phyloP scores from a whole-genome alignment of 2,329 filamentous ascomycete species.

The Phoma herbarum region DNA sequence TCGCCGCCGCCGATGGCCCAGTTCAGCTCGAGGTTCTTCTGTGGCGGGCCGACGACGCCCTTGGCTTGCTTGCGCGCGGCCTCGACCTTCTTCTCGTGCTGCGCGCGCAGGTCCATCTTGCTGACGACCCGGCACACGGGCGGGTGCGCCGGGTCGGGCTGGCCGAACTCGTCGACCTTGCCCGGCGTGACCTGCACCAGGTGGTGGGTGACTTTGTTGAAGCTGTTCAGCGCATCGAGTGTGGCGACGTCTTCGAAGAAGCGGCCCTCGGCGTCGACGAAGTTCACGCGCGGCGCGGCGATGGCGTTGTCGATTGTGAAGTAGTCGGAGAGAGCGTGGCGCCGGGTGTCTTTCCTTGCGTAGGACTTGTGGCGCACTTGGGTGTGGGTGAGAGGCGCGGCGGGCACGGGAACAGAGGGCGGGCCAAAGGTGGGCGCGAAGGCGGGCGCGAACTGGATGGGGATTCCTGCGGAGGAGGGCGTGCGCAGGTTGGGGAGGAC shows the following conservation, averaged over 20 bases:
- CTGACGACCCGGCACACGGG: constrained; percentile 77
- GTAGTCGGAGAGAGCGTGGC: constrained; percentile 50
- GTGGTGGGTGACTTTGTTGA: constrained; percentile 61
- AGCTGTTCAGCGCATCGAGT: constrained; percentile 51
- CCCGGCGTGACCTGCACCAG: constrained; percentile 59
- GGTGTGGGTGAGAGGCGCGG: constrained; percentile 18
- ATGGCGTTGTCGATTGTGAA: constrained; percentile 61
- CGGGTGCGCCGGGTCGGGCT: constrained; percentile 52
- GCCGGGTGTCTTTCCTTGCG: constrained; percentile 42
- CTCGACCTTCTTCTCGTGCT: constrained; percentile 58
- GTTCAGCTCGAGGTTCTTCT: constrained; percentile 86
- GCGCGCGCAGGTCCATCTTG: constrained; percentile 60
- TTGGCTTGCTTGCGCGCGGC: constrained; percentile 54
- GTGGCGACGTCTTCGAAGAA: constrained; percentile 48
- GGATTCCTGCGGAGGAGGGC: constrained; percentile 24
- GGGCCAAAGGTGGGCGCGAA: constrained; percentile 24
- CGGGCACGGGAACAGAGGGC: constrained; percentile 14
- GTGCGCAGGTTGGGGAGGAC: constrained; percentile 42
- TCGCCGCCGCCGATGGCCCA: constrained; percentile 86
- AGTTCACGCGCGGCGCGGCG: constrained; percentile 52
- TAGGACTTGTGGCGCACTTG: constrained; percentile 32
- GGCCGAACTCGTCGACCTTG: constrained; percentile 31
- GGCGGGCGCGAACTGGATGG: constrained; percentile 31
- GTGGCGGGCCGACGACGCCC: constrained; percentile 37
- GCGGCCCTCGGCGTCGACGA: constrained; percentile 54